Evolutionary conservation across 495 filamentous ascomycete species (phyloP).

Genomic region (Parathielavia appendiculata): DNA sequence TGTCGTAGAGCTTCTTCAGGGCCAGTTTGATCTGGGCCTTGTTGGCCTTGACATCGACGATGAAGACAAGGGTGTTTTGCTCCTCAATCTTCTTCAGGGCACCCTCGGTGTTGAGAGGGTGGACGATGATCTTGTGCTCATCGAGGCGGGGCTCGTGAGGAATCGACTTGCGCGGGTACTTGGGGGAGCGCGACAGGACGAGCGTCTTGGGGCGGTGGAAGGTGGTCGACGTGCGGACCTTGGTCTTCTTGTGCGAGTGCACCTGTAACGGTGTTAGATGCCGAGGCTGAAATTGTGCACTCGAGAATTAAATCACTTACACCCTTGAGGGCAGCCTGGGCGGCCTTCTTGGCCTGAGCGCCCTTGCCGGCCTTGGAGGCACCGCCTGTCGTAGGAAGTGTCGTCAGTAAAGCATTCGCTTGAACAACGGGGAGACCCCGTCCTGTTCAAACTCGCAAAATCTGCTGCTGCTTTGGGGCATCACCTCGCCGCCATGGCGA

Average conservation of each 20-base stretch:
- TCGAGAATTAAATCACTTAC: conserved; percentile 50
- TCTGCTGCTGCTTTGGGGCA: conserved; percentile 55
- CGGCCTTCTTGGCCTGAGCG: conserved; percentile 77
- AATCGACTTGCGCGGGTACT: conserved; percentile 95
- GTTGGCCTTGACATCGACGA: conserved; percentile 96
- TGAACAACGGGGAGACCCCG: conserved; percentile 30
- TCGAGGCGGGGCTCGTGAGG: conserved; percentile 86
- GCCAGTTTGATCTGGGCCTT: conserved; percentile 99
- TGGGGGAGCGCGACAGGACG: conserved; percentile 79
- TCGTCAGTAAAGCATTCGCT: conserved; percentile 38
- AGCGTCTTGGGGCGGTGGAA: conserved; percentile 98
- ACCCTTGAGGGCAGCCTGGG: conserved; percentile 88
- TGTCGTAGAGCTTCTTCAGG: conserved; percentile 99
- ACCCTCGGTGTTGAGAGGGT: conserved; percentile 90
- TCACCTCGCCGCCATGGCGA: conserved; percentile 27
- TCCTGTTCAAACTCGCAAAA: conserved; percentile 53
- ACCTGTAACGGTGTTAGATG: conserved; percentile 40
- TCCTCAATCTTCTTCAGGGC: conserved; percentile 99
- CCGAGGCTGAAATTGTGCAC: not conserved
- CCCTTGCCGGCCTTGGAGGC: conserved; percentile 63
- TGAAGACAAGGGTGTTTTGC: conserved; percentile 99
- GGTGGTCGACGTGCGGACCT: conserved; percentile 85
- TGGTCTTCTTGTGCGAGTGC: conserved; percentile 81
- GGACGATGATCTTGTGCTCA: conserved; percentile 82
- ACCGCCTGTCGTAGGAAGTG: conserved; percentile 34